A percentile compares a stretch with the other conserved stretches of the same genome.
phyloP scores from a whole-genome alignment of 2,329 filamentous ascomycete species.

The Spiromastix sp. region DNA sequence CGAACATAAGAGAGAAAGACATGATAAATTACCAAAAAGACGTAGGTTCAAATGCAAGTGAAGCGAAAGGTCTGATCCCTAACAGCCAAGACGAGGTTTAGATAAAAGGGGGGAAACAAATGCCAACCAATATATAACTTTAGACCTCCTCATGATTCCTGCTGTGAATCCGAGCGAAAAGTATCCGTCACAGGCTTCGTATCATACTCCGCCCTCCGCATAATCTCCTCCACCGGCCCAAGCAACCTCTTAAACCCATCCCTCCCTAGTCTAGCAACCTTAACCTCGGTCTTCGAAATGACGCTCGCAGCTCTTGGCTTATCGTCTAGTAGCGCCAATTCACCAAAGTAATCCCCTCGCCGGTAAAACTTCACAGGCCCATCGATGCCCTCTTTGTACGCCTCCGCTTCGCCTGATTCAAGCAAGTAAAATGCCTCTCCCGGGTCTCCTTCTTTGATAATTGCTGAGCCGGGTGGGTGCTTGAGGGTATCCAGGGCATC shows the following conservation, averaged over 20 bases:
- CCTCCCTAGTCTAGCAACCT: constrained; percentile 85
- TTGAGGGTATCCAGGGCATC: constrained; percentile 90
- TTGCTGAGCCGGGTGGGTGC: constrained; percentile 64
- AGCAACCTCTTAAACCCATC: constrained; percentile 89
- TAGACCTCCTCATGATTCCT: too few species aligned
- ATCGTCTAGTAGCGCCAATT: constrained; percentile 87
- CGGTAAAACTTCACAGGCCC: constrained; percentile 68
- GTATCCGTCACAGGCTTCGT: too few species aligned
- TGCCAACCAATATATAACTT: too few species aligned
- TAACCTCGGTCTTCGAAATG: constrained; percentile 73
- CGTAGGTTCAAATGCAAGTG: too few species aligned
- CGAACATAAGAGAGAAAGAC: too few species aligned
- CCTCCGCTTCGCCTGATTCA: constrained; percentile 77
- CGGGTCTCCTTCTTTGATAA: constrained; percentile 85
- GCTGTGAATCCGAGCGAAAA: too few species aligned
- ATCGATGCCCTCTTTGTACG: constrained; percentile 64
- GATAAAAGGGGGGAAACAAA: too few species aligned
- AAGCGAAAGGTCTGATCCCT: too few species aligned
- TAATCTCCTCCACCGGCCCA: constrained; percentile 86
- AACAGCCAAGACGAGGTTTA: too few species aligned
- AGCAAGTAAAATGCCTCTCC: constrained; percentile 88
- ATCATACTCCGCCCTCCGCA: constrained; percentile 55
- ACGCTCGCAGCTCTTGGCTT: constrained; percentile 86
- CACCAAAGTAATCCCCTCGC: constrained; percentile 95
- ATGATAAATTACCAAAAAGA: too few species aligned